A percentile compares a stretch with the other conserved stretches of the same genome.
These are phyloP conservation scores for Thalassiosira mediterranea DNA, from an alignment of 352 stramenopile genomes.

Conservation along the genomic window DNA sequence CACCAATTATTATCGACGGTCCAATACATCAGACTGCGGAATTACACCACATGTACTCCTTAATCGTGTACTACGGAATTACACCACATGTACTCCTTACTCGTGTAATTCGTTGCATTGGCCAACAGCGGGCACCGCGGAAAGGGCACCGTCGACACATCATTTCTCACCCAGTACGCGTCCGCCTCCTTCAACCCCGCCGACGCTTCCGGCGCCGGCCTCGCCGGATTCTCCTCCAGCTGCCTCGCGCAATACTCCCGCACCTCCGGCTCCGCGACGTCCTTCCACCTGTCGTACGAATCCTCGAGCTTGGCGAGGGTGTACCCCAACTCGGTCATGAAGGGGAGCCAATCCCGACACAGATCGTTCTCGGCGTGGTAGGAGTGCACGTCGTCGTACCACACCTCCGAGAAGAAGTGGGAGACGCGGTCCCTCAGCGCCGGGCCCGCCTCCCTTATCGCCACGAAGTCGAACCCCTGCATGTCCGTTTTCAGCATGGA, in stretches of 20 bases:
- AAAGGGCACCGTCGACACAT: not conserved
- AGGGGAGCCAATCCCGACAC: slow-evolving; percentile 28
- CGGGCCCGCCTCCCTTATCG: not conserved
- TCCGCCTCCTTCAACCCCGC: not conserved
- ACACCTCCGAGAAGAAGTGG: slow-evolving; percentile 14
- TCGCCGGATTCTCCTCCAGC: not conserved
- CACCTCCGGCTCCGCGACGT: not conserved
- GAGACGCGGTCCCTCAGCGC: slow-evolving; percentile 6
- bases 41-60: too few relatives aligned
- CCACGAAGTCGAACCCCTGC: slow-evolving; percentile 27
- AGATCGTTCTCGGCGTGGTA: slow-evolving; percentile 25
- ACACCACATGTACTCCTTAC: too few relatives aligned
- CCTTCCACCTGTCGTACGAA: not conserved
- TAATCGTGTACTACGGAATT: too few relatives aligned
- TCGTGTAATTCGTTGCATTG: too few relatives aligned
- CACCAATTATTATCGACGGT: too few relatives aligned
- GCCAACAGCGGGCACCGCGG: too few relatives aligned
- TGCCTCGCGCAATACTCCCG: not conserved
- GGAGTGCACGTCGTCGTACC: slow-evolving; percentile 13
- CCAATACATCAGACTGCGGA: too few relatives aligned
- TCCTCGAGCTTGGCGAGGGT: not conserved
- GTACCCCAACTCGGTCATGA: slow-evolving; percentile 26
- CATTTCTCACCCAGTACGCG: slow-evolving; percentile 4
- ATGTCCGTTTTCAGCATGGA: slow-evolving; percentile 28
- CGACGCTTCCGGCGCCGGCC: not conserved